Conservation (phyloP, 331 rosid species). For the Cucumis variabilis region DNA sequence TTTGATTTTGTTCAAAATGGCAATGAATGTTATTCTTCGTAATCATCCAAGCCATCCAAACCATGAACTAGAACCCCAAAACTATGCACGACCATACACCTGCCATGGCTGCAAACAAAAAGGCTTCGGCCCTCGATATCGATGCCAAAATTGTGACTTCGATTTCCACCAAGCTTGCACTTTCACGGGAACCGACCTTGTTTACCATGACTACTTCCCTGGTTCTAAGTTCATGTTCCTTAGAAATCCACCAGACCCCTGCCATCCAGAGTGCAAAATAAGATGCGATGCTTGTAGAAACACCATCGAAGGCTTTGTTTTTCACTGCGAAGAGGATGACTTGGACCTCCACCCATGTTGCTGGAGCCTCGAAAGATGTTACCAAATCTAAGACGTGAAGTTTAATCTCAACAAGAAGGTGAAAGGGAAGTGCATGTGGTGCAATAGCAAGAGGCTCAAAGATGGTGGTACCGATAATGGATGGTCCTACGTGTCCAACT, state of each 20-base stretch:
- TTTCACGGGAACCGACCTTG: background rate
- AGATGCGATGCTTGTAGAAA: background rate
- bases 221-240: background rate
- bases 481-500: constrained; percentile 31
- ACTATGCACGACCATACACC: background rate
- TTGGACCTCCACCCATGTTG: constrained; percentile 53
- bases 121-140: background rate
- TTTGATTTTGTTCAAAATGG: background rate
- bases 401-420: background rate
- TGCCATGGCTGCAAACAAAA: background rate
- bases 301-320: background rate
- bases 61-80: background rate
- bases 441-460: background rate
- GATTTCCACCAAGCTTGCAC: background rate
- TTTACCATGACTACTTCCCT: background rate
- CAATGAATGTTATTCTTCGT: background rate
- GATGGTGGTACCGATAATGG: background rate
- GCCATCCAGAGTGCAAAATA: background rate
- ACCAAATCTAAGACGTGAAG: background rate
- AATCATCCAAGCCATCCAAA: background rate
- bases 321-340: constrained; percentile 30
- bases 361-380: background rate
- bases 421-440: constrained; percentile 14
- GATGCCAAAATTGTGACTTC: background rate
- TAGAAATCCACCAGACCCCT: background rate